Percentiles rank a stretch among this genome's conserved stretches.
Evolutionary conservation across 305 asterid genomes (phyloP).

Genomic region (Rubia tinctorum): DNA sequence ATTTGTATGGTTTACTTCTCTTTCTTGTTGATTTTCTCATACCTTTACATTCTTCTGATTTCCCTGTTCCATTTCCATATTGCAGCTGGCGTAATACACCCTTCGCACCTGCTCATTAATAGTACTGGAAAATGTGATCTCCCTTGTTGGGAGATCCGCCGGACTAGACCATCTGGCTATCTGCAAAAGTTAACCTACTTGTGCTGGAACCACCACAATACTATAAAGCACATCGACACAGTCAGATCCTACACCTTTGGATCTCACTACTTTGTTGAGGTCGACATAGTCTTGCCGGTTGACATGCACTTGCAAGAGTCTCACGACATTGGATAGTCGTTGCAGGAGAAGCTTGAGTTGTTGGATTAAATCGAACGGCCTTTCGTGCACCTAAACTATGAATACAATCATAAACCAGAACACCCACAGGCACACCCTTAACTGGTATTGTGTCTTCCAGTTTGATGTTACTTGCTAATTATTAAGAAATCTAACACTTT

Average conservation of each 20-base stretch:
- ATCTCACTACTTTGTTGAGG: slow-evolving; percentile 52
- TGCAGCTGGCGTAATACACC: slow-evolving; percentile 47
- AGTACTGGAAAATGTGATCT: slow-evolving; percentile 45
- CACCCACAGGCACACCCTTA: slow-evolving; percentile 43
- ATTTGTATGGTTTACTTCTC: not conserved
- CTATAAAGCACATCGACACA: slow-evolving; percentile 48
- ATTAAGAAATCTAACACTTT: not conserved
- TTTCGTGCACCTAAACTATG: slow-evolving; percentile 49
- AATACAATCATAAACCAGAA: slow-evolving; percentile 48
- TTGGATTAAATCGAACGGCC: slow-evolving; percentile 50
- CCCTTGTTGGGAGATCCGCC: slow-evolving; percentile 48
- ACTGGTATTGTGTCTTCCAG: not conserved
- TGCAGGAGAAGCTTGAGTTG: slow-evolving; percentile 50
- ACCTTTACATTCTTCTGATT: not conserved
- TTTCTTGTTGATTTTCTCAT: not conserved
- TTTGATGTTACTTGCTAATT: not conserved
- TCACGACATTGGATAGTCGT: slow-evolving; percentile 49
- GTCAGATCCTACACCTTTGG: slow-evolving; percentile 54
- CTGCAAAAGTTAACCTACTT: slow-evolving; percentile 50
- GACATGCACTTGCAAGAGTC: slow-evolving; percentile 48
- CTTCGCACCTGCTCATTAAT: slow-evolving; percentile 53
- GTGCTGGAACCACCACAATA: slow-evolving; percentile 53
- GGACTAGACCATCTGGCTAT: slow-evolving; percentile 41
- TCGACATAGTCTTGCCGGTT: slow-evolving; percentile 47
- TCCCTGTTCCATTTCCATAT: not conserved